A percentile compares a stretch with the other conserved stretches of the same genome.
Conservation (phyloP, 2,329 filamentous ascomycete genomes). For the Colletotrichum neosansevieriae region DNA sequence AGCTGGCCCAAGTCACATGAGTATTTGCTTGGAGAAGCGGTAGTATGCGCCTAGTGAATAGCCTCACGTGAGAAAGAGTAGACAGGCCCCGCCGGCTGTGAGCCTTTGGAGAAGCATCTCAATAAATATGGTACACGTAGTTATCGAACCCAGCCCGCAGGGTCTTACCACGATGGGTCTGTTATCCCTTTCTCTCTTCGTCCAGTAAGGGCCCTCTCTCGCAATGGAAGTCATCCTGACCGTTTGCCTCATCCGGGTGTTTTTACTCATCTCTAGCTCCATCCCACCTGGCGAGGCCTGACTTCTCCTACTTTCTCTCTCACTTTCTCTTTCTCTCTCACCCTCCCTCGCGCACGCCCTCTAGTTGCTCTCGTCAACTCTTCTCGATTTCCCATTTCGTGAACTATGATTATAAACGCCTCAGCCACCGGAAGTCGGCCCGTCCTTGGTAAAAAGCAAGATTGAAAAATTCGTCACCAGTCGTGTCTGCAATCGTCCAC, state of each 20-base stretch:
- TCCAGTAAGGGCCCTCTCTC: background rate
- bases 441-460: constrained; percentile 31
- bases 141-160: constrained; percentile 25
- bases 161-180: constrained; percentile 18
- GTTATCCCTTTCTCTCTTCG: constrained; percentile 11
- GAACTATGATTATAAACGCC: constrained; percentile 36
- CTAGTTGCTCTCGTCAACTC: constrained; percentile 29
- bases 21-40: constrained; percentile 32
- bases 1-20: constrained; percentile 34
- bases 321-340: no score
- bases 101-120: constrained; percentile 23
- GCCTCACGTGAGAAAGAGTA: constrained; percentile 8
- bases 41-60: constrained; percentile 22
- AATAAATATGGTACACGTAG: constrained; percentile 36
- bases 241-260: constrained; percentile 4
- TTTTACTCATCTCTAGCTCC: constrained; percentile 1
- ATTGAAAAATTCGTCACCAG: constrained; percentile 35
- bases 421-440: constrained; percentile 29
- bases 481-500: constrained; percentile 19
- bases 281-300: background rate
- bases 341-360: background rate
- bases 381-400: constrained; percentile 37
- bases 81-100: constrained; percentile 12
- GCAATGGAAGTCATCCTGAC: constrained; percentile 26
- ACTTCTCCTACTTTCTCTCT: no score